Percentiles rank a stretch among this genome's conserved stretches.
Evolutionary conservation across 129 eudicot genomes (phyloP).

Genomic region (Oenanthe sinensis): DNA sequence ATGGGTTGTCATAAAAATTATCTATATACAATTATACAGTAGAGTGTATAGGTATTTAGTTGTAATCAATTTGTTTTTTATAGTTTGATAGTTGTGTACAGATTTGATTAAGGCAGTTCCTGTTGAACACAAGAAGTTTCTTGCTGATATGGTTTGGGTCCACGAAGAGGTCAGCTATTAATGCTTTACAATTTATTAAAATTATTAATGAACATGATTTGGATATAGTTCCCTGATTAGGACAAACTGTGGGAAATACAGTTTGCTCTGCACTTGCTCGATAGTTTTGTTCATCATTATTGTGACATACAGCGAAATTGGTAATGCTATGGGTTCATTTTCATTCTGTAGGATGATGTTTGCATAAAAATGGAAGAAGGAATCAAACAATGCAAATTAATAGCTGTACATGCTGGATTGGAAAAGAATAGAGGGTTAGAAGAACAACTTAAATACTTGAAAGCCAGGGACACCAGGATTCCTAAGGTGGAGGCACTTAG

Average conservation of each 20-base stretch:
- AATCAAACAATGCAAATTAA: constrained; percentile 48
- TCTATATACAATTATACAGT: neutral
- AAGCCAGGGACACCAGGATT: constrained; percentile 58
- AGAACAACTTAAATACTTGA: constrained; percentile 53
- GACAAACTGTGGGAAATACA: neutral
- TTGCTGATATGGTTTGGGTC: constrained; percentile 79
- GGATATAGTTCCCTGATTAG: neutral
- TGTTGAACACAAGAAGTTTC: constrained; percentile 70
- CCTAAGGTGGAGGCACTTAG: constrained; percentile 65
- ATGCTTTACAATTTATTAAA: neutral
- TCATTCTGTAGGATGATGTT: constrained; percentile 50
- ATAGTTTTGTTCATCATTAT: neutral
- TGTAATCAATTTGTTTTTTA: neutral
- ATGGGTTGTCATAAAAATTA: neutral
- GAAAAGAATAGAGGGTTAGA: constrained; percentile 51
- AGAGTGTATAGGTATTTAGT: neutral
- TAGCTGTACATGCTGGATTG: constrained; percentile 90
- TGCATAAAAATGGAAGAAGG: constrained; percentile 58
- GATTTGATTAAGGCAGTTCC: constrained; percentile 81
- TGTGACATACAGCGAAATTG: neutral
- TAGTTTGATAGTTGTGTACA: constrained; percentile 16
- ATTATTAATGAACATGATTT: neutral
- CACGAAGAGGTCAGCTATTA: constrained; percentile 65
- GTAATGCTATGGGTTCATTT: neutral
- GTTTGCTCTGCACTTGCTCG: neutral